These are phyloP conservation scores for Geosiphon pyriformis DNA, from an alignment of 192 early-diverging fungal genomes.

Conservation along the genomic window DNA sequence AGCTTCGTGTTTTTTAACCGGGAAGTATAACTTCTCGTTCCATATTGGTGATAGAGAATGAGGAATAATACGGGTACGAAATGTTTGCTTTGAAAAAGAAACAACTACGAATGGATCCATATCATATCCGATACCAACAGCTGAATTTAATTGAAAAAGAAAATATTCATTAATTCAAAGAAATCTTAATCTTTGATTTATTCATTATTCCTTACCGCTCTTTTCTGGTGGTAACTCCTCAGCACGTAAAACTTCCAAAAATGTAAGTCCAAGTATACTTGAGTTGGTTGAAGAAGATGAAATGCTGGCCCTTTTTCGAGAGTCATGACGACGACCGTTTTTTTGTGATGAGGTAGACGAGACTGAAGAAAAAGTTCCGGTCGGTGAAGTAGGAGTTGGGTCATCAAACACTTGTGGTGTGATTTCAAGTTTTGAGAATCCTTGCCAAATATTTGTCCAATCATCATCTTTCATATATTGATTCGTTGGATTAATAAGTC, in stretches of 20 bases:
- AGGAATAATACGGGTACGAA: slow-evolving; percentile 57
- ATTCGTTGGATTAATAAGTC: slow-evolving; percentile 20
- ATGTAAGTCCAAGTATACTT: slow-evolving; percentile 31
- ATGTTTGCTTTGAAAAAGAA: slow-evolving; percentile 63
- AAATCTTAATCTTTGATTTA: not conserved
- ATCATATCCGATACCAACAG: slow-evolving; percentile 58
- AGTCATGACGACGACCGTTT: not conserved
- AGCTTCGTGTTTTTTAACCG: slow-evolving; percentile 39
- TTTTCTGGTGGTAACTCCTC: slow-evolving; percentile 30
- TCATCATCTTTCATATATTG: slow-evolving; percentile 16
- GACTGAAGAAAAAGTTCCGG: not conserved
- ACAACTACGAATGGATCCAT: slow-evolving; percentile 82
- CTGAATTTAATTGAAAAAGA: slow-evolving; percentile 13
- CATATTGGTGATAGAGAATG: slow-evolving; percentile 69
- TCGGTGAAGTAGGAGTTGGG: not conserved
- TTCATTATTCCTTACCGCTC: slow-evolving; percentile 28
- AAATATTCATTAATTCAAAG: not conserved
- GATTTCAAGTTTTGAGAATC: not conserved
- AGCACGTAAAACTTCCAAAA: slow-evolving; percentile 39
- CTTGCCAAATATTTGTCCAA: slow-evolving; percentile 16
- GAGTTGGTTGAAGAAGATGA: not conserved
- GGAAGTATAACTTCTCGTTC: slow-evolving; percentile 68
- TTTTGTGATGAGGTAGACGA: not conserved
- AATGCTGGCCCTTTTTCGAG: not conserved
- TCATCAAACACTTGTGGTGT: too few species aligned